Conservation (phyloP, 352 stramenopile genomes). For the Globisporangium sylvaticum region DNA sequence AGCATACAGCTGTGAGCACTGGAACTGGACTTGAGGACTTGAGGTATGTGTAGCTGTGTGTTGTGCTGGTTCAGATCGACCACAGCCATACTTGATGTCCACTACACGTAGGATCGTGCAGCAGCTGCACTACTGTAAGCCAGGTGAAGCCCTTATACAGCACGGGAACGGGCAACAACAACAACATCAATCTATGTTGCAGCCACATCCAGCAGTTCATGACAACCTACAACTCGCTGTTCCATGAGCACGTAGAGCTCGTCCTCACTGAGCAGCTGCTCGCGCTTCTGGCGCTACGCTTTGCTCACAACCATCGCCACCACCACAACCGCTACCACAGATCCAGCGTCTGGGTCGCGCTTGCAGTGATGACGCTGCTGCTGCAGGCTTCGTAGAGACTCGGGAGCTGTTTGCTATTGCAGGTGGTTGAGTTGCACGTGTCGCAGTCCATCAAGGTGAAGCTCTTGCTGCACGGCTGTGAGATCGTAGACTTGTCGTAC, state of each 20-base stretch:
- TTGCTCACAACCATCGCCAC: background rate
- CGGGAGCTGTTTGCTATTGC: background rate
- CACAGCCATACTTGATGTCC: too few species aligned
- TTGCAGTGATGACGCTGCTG: slow-evolving; percentile 4
- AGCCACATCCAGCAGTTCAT: too few species aligned
- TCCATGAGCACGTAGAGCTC: slow-evolving; percentile 5
- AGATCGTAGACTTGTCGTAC: slow-evolving; percentile 14
- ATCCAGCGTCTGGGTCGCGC: background rate
- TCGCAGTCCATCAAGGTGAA: slow-evolving; percentile 24
- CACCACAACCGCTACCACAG: background rate
- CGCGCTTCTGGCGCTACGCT: background rate
- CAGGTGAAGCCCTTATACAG: background rate
- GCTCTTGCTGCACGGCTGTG: slow-evolving; percentile 14
- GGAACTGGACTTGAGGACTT: too few species aligned
- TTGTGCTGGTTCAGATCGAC: too few species aligned
- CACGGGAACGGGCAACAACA: background rate
- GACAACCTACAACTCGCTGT: too few species aligned
- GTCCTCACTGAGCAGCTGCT: background rate
- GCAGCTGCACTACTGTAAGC: background rate
- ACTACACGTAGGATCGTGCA: too few species aligned
- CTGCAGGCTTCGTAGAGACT: slow-evolving; percentile 4
- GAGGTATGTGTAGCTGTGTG: too few species aligned
- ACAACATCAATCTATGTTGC: too few species aligned
- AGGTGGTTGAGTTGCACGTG: background rate
- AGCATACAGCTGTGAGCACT: too few species aligned